Evolutionary conservation across 2,329 filamentous ascomycete species (phyloP), one percentile per base, ranked within the genome.

Genomic region (Furcasterigmium sp.): DNA sequence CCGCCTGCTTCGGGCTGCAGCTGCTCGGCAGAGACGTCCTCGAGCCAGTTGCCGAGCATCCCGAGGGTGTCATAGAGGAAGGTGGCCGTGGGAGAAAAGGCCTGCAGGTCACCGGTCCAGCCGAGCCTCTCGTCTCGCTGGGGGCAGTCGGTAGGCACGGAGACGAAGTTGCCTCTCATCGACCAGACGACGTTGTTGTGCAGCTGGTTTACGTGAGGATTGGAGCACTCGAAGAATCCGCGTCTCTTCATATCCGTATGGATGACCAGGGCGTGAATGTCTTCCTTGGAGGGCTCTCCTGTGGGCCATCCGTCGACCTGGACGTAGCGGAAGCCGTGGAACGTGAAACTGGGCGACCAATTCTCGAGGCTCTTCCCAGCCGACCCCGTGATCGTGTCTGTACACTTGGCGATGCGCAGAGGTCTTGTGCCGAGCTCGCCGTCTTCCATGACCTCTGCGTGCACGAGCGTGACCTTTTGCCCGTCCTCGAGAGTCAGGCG

Each of bases 1-100:
- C 61, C 51, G 18, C 46, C 53, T 29, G 67, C 62, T 26, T 67
- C 67, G 1, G 43, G 37, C 2, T 40, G 37, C 17, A 46, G 42
- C 38, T 46, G 45, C 14, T 46, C 45, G 11, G 38, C 45, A 13
- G 45, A 35, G 20, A 46, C 37, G 18, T 46, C 45, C 11, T 46
- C 37, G 17, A 44, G 45, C 45, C 45, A 46, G 29, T 37, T 44
- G 6, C 45, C 38, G 3, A 46, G 34, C 3, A 46, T 46, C 2
- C 45, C 45, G 5, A 46, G 35, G 1, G 45, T 46, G 15, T 46
- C 45, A 21, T 44, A 46, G 13, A 46, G 32, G 17, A 46, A 46
- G 3, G 34, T 39, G 7, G 45, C 45, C 20, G 45, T 46, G 10
- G 45, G 38, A 17, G 32, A 44, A 18, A 46, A 46, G 5, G 43